Conservation (phyloP, 768 basidiomycete species). For the Termitomyces sp. region DNA sequence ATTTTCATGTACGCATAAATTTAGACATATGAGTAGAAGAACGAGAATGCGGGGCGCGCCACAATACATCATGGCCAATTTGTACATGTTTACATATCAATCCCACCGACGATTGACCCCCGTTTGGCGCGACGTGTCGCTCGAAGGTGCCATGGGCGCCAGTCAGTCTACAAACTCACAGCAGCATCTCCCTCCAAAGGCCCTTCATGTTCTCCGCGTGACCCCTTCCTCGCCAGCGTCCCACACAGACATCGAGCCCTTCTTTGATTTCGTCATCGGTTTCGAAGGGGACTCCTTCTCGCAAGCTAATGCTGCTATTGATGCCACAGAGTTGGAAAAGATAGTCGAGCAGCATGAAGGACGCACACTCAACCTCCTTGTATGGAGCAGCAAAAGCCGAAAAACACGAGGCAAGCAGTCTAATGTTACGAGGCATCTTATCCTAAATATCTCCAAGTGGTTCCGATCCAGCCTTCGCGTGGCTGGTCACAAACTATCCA, state of each 20-base stretch:
- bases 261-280: constrained; percentile 96
- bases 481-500: constrained; percentile 59
- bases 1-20: not conserved
- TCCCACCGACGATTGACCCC: not conserved
- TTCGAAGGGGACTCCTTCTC: constrained; percentile 65
- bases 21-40: not conserved
- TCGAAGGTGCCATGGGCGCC: constrained; percentile 51
- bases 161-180: constrained; percentile 55
- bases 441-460: constrained; percentile 43
- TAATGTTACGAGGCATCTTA: constrained; percentile 1
- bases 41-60: not conserved
- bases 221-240: constrained; percentile 88
- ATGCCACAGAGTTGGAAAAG: constrained; percentile 65
- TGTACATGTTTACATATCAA: constrained; percentile 9
- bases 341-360: constrained; percentile 84
- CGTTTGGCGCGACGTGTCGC: not conserved
- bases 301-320: constrained; percentile 47
- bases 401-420: constrained; percentile 54
- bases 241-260: constrained; percentile 78
- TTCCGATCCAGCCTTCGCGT: constrained; percentile 79
- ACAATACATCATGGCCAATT: not conserved
- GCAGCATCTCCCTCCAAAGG: constrained; percentile 48
- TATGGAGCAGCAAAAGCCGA: constrained; percentile 82
- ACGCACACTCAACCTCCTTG: constrained; percentile 57
- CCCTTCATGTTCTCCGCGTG: constrained; percentile 84